A percentile compares a stretch with the other conserved stretches of the same genome.
Evolutionary conservation across 192 early-diverging fungal genomes (phyloP).

Genomic region (Cladochytrium replicatum): DNA sequence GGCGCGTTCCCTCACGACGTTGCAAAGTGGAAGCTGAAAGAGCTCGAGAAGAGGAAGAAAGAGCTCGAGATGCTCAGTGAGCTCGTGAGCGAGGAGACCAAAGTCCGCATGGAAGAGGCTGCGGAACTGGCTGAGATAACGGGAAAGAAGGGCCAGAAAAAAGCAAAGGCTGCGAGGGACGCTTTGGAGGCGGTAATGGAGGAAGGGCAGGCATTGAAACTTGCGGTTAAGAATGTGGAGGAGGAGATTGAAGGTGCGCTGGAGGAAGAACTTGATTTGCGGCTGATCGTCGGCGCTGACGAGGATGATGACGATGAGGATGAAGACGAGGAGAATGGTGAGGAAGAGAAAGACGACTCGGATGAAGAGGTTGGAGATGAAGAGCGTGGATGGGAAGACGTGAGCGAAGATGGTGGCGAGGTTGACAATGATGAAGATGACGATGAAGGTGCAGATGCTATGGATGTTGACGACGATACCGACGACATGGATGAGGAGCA

Average conservation of each 20-base stretch:
- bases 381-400: background rate
- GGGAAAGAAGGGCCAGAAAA: background rate
- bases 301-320: slow-evolving; percentile 5
- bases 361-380: slow-evolving; percentile 10
- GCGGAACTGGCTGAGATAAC: background rate
- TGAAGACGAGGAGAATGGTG: slow-evolving; percentile 8
- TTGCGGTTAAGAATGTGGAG: slow-evolving; percentile 15
- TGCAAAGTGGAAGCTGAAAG: slow-evolving; percentile 17
- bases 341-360: slow-evolving; percentile 15
- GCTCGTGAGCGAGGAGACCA: no score
- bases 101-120: background rate
- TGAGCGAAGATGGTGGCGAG: background rate
- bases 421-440: background rate
- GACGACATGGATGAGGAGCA: slow-evolving; percentile 2
- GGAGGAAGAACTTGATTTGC: slow-evolving; percentile 6
- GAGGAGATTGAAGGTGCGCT: slow-evolving; percentile 11
- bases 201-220: background rate
- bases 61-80: background rate
- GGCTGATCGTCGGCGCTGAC: background rate
- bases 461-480: slow-evolving; percentile 2
- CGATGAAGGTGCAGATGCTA: background rate
- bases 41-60: slow-evolving; percentile 8
- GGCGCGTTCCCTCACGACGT: slow-evolving; percentile 27
- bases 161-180: background rate
- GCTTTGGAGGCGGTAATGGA: background rate